Evolutionary conservation across 257 asterid species (phyloP).

Genomic region (Solanum sitiens): DNA sequence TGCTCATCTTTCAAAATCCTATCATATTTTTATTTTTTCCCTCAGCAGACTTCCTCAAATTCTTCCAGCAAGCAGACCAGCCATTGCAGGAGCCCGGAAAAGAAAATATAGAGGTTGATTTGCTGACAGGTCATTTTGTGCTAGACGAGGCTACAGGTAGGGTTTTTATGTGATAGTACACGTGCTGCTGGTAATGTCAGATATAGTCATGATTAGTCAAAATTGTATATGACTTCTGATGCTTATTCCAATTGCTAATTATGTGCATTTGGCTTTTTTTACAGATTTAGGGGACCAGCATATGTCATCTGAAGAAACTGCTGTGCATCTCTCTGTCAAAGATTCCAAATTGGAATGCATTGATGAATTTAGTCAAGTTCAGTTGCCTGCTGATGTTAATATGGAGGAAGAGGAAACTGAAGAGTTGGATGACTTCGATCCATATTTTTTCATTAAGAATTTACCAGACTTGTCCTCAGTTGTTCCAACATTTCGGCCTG

Average conservation of each 20-base stretch:
- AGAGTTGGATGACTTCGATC: constrained; percentile 89
- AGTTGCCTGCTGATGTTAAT: constrained; percentile 42
- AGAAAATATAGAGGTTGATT: constrained; percentile 38
- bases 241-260: constrained; percentile 2
- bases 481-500: constrained; percentile 76
- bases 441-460: constrained; percentile 79
- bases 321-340: constrained; percentile 54
- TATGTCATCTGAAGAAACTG: constrained; percentile 58
- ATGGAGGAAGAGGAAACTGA: constrained; percentile 65
- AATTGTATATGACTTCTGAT: not conserved
- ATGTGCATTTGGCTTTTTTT: constrained; percentile 5
- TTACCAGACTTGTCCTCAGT: constrained; percentile 75
- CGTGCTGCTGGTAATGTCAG: constrained; percentile 13
- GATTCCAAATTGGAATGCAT: constrained; percentile 69
- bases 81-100: constrained; percentile 40
- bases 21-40: not conserved
- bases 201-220: not conserved
- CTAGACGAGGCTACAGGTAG: constrained; percentile 5
- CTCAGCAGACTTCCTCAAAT: constrained; percentile 41
- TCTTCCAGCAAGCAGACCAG: constrained; percentile 48
- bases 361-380: constrained; percentile 71
- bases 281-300: constrained; percentile 41
- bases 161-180: constrained; percentile 3
- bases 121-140: constrained; percentile 10
- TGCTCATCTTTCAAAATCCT: not conserved